Base-by-base conservation (phyloP, 352 stramenopile genomes). In the Pythium sp. region DNA sequence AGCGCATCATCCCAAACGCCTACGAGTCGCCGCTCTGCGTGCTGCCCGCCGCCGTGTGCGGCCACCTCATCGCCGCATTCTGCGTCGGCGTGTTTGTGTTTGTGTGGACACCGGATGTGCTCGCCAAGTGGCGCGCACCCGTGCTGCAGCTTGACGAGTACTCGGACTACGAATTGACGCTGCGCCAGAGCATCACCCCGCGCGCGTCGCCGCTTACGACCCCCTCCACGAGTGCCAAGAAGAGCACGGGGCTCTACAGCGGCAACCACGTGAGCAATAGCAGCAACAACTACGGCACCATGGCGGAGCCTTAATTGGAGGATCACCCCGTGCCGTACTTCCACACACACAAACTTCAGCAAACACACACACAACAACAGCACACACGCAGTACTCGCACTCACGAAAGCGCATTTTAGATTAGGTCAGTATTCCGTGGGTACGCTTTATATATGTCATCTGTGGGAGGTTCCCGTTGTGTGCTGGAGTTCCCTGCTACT, bases 71-170 rank as follows among this genome's bases (percentile, higher is more conserved):
- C 56, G 79, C 80, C 14, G 75, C 79, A 26, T 95, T 95, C 59
- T 95, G 87, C 65, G 75, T 95, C 30, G 86, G 85, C 22, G 85
- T 93, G 1, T 93, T 95, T 61, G 65, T 93, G 32, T 92, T 93
- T 61, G 84, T 93, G 9, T 93, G 86, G 84, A 95, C 87, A 6
- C 87, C 87, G 9, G 87, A 92, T 41, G 76, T 93, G 62, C 60
- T 93, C n/a, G 83, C 83, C 56, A 89, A 90, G 71, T 93, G 83
- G 82, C 70, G 86, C 32, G 70, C 81, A 26, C 84, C 81, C 0
- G 81, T 92, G 28, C 62, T 88, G 57, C 71, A 84, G 54, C 83
- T 92, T 54, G 82, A 91, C n/a, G 82, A 92, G 62, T 92, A 92
- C 69, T 71, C 77, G 34, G 84, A 92, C 62, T 91, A 92, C 71